These are phyloP conservation scores for Raddia guianensis DNA, from an alignment of 176 grass and related monocot genomes.

Conservation along the genomic window DNA sequence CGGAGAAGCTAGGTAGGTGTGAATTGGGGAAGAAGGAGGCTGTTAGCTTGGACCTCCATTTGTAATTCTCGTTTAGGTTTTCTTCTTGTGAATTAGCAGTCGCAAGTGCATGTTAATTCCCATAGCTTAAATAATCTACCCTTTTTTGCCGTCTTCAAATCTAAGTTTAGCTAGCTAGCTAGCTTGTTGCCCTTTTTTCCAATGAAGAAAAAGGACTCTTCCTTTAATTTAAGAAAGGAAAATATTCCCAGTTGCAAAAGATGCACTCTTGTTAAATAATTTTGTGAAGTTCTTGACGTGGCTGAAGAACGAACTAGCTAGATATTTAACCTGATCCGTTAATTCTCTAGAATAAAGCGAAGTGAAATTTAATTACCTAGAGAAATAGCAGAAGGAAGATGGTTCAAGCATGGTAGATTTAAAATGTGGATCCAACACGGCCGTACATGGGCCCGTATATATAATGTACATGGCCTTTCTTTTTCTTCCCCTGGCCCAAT, in stretches of 20 bases:
- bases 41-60: constrained; percentile 92
- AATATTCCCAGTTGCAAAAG: constrained; percentile 4
- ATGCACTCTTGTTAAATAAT: not conserved
- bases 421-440: constrained; percentile 37
- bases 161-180: constrained; percentile 10
- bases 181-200: not conserved
- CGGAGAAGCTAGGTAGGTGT: constrained; percentile 76
- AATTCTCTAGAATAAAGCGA: not conserved
- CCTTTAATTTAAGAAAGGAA: not conserved
- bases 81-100: constrained; percentile 53
- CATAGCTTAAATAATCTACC: constrained; percentile 60
- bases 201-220: not conserved
- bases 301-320: not conserved
- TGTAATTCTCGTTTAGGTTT: constrained; percentile 64
- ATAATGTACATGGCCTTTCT: constrained; percentile 50
- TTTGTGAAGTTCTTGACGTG: not conserved
- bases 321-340: not conserved
- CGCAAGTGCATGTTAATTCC: constrained; percentile 48
- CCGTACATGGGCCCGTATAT: constrained; percentile 50
- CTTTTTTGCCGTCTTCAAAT: constrained; percentile 38
- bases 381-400: not conserved
- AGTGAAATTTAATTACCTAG: not conserved
- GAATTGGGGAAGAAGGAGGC: constrained; percentile 63
- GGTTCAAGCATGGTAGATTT: constrained; percentile 31
- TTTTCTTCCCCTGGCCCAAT: constrained; percentile 38